Evolutionary conservation across 768 basidiomycete species (phyloP).

Genomic region (Omphalotus guepiniiformis): DNA sequence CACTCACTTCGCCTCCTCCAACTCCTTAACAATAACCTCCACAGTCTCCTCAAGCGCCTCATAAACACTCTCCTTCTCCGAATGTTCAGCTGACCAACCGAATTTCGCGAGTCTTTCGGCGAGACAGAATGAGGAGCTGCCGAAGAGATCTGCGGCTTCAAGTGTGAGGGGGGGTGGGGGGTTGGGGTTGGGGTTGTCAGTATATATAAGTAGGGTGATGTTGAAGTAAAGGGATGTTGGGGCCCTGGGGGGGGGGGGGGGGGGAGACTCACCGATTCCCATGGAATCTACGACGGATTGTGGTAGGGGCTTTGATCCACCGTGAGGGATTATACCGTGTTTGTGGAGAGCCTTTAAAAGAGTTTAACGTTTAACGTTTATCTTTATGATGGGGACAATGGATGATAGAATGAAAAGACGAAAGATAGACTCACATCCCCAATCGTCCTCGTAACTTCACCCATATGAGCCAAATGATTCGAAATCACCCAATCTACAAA

Average conservation of each 20-base stretch:
- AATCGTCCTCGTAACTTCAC: not conserved
- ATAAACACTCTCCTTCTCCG: not conserved
- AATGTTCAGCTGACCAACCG: constrained; percentile 1
- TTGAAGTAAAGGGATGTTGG: not conserved
- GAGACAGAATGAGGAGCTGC: not conserved
- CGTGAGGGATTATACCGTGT: constrained; percentile 1
- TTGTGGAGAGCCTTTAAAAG: constrained; percentile 4
- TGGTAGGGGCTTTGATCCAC: not conserved
- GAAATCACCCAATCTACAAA: not conserved
- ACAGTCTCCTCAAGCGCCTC: not conserved
- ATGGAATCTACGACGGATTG: not conserved
- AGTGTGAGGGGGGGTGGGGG: no score
- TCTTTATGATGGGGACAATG: not conserved
- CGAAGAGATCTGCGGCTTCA: no score
- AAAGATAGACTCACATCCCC: constrained; percentile 2
- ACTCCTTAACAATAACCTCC: constrained; percentile 1
- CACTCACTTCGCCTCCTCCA: no score
- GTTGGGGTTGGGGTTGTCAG: not conserved
- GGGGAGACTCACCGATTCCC: not conserved
- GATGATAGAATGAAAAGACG: no score
- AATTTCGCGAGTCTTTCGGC: not conserved
- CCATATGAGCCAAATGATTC: not conserved
- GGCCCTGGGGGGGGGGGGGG: not conserved
- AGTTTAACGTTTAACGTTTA: not conserved
- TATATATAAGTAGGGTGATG: no score